Evolutionary conservation across 164 flowering plant species (phyloP), one percentile per base, ranked within the genome.

Genomic region (Chloranthus sessilifolius): DNA sequence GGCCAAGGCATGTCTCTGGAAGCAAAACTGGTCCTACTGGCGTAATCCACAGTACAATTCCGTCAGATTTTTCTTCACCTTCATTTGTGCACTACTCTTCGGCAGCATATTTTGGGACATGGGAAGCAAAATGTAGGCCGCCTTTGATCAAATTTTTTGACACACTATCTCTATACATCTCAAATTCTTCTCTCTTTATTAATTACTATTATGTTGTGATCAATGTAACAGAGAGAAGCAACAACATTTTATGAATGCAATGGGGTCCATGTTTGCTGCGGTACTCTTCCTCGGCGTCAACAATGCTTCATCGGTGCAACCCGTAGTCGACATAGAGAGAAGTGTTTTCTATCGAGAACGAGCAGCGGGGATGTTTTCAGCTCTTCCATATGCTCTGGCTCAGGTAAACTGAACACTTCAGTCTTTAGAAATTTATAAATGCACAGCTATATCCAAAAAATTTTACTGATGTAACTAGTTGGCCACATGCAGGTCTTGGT

Each of bases 351-450:
- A 73, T 34, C 45, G 77, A 38, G 77, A 73, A 40, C 53, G 49
- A 30, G 74, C 77, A 0, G 77, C 74, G 15, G 77, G 77, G 26
- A 72, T 72, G 76, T 72, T 56, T 50, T 72, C 70, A 1, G 63
- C 76, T 6, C 46, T 72, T 15, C 65, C 76, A 1, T 72, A 65
- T 53, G 77, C 74, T 37, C 43, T 72, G 34, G 65, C 56, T 31
- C 76, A 72, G 56, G 73, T 72, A 55, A 47, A 1, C 50, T 30
- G 7, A 9, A 5, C 19, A 14, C 34, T 17, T 6, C n/a, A 5
- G 4, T n/a, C 34, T 2, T 20, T 0, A 27, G 16, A 3, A 0
- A 25, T 6, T 27, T 4, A 4, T n/a, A n/a, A n/a, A n/a, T n/a
- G n/a, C n/a, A 26, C 19, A 25, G 34, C 59, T 15, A 50, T 65